Evolutionary conservation across 2,329 filamentous ascomycete species (phyloP).

Genomic region (Colletotrichum tofieldiae): DNA sequence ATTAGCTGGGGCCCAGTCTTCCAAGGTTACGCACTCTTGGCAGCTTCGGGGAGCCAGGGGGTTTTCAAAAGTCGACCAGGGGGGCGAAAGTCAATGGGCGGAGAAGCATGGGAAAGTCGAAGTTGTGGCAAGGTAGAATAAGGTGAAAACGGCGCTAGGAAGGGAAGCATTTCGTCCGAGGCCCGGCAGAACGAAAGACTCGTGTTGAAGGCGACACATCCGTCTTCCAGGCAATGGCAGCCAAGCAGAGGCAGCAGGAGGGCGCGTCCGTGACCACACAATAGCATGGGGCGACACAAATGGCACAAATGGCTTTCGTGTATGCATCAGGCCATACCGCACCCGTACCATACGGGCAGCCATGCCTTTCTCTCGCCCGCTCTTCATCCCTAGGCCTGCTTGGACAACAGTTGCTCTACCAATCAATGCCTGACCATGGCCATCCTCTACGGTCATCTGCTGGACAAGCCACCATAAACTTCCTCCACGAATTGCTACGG

Average conservation of each 20-base stretch:
- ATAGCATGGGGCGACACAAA: constrained; percentile 13
- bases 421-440: constrained; percentile 11
- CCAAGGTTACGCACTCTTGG: constrained; percentile 39
- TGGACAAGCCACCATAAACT: constrained; percentile 23
- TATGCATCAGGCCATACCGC: constrained; percentile 25
- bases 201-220: background rate
- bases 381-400: background rate
- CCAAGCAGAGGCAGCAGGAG: background rate
- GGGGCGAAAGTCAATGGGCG: background rate
- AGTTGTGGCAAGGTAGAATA: background rate
- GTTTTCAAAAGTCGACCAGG: constrained; percentile 9
- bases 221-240: background rate
- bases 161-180: background rate
- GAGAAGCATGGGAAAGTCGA: background rate
- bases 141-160: constrained; percentile 5
- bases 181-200: constrained; percentile 2
- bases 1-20: constrained; percentile 34
- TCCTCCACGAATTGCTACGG: constrained; percentile 40
- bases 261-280: background rate
- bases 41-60: constrained; percentile 1
- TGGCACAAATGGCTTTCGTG: constrained; percentile 33
- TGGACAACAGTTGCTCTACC: background rate
- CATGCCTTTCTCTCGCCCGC: background rate
- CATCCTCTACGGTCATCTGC: background rate
- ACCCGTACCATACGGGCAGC: constrained; percentile 18